These are phyloP conservation scores for Phaffomyces antillensis DNA, from an alignment of 805 yeast species.

Conservation along the genomic window DNA sequence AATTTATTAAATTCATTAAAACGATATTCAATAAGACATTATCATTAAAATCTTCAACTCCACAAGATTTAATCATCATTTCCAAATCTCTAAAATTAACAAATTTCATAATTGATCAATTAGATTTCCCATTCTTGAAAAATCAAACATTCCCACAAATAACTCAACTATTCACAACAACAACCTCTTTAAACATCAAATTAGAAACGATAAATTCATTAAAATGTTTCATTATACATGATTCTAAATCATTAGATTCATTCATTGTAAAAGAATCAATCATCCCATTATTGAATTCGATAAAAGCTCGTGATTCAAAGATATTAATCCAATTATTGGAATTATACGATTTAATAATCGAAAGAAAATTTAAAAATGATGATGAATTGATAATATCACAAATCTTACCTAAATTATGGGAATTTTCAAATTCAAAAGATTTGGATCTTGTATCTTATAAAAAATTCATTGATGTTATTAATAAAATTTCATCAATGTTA, in stretches of 20 bases:
- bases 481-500: conserved; percentile 34
- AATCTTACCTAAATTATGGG: conserved; percentile 47
- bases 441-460: conserved; percentile 36
- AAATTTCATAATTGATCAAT: conserved; percentile 33
- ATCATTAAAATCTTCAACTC: conserved; percentile 10
- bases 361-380: conserved; percentile 24
- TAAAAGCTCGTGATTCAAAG: conserved; percentile 70
- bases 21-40: conserved; percentile 33
- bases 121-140: conserved; percentile 67
- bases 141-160: conserved; percentile 69
- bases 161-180: conserved; percentile 68
- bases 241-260: conserved; percentile 58
- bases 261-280: conserved; percentile 68
- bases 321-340: conserved; percentile 45
- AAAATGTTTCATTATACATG: conserved; percentile 39
- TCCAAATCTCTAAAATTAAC: conserved; percentile 45
- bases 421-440: conserved; percentile 39
- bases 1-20: conserved; percentile 41
- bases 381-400: conserved; percentile 44
- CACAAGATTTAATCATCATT: conserved; percentile 26
- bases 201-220: conserved; percentile 58
- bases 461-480: conserved; percentile 31
- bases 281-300: conserved; percentile 66
- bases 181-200: conserved; percentile 78
- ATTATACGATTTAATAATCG: conserved; percentile 31